phyloP scores from a whole-genome alignment of 2,329 filamentous ascomycete species.

The Paraphoma sp. region DNA sequence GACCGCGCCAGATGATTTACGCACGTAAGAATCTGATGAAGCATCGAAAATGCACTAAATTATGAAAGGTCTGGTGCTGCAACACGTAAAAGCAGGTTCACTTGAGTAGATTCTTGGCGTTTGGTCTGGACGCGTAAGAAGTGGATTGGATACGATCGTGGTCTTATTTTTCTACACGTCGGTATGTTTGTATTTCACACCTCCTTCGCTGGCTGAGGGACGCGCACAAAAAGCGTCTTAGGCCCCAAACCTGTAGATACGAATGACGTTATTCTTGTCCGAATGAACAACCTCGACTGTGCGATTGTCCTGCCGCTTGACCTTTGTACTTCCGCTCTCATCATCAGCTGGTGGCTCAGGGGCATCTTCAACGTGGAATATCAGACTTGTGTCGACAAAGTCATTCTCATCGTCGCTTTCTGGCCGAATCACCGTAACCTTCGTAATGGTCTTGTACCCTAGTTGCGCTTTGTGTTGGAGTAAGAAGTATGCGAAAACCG shows the following conservation, averaged over 20 bases:
- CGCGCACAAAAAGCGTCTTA: neutral
- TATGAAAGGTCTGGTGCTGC: no score
- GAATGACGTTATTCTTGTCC: neutral
- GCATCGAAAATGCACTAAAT: no score
- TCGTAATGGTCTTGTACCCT: conserved; percentile 21
- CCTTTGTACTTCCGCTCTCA: neutral
- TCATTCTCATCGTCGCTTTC: conserved; percentile 14
- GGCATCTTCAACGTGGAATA: conserved; percentile 18
- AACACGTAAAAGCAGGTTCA: no score
- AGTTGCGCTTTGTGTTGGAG: conserved; percentile 26
- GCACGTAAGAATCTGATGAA: no score
- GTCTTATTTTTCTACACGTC: no score
- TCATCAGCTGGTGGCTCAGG: neutral
- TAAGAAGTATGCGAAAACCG: conserved; percentile 29
- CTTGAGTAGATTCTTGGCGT: no score
- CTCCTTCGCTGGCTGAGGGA: no score
- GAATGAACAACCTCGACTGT: neutral
- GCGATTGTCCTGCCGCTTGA: neutral
- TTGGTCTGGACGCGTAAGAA: no score
- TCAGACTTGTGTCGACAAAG: conserved; percentile 20
- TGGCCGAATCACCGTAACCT: conserved; percentile 17
- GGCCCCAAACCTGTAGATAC: neutral
- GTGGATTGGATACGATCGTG: no score
- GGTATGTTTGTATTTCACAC: no score
- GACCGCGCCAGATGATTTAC: no score